Conservation (phyloP, 1,284 basidiomycete genomes). For the Termitomyces sp. region DNA sequence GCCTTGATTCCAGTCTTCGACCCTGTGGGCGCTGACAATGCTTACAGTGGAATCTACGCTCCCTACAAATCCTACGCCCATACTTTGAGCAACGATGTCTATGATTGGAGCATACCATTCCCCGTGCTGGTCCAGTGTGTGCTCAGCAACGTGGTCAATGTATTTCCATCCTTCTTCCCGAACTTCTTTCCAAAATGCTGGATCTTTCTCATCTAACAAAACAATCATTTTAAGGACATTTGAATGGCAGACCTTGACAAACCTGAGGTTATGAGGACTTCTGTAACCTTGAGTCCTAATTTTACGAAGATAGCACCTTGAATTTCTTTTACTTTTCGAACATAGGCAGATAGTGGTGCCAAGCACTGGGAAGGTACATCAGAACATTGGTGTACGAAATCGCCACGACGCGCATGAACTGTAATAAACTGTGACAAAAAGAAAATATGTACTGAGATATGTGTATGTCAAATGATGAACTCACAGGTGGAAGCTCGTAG, state of each 20-base stretch:
- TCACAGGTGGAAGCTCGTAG: constrained; percentile 25
- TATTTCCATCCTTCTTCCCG: constrained; percentile 33
- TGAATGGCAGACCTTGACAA: constrained; percentile 4
- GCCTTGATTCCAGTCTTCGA: constrained; percentile 34
- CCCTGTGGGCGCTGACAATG: constrained; percentile 34
- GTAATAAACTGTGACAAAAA: constrained; percentile 34
- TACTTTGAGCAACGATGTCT: constrained; percentile 38
- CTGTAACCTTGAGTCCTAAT: constrained; percentile 22
- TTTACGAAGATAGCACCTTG: constrained; percentile 29
- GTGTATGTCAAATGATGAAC: constrained; percentile 2
- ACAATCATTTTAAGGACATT: background rate
- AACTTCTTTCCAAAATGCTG: constrained; percentile 37
- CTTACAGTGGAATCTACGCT: constrained; percentile 41
- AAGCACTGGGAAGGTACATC: constrained; percentile 34
- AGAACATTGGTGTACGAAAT: constrained; percentile 35
- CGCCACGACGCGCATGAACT: constrained; percentile 44
- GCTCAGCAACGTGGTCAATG: constrained; percentile 33
- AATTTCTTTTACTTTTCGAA: constrained; percentile 34
- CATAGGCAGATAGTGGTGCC: constrained; percentile 36
- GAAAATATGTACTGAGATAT: background rate
- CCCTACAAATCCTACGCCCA: constrained; percentile 42
- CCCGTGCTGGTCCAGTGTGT: constrained; percentile 28
- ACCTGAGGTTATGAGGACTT: constrained; percentile 34
- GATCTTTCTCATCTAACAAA: constrained; percentile 34
- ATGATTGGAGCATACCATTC: constrained; percentile 37